Evolutionary conservation across 73 alveolate species (phyloP).

Genomic region (Stentor roeselii): DNA sequence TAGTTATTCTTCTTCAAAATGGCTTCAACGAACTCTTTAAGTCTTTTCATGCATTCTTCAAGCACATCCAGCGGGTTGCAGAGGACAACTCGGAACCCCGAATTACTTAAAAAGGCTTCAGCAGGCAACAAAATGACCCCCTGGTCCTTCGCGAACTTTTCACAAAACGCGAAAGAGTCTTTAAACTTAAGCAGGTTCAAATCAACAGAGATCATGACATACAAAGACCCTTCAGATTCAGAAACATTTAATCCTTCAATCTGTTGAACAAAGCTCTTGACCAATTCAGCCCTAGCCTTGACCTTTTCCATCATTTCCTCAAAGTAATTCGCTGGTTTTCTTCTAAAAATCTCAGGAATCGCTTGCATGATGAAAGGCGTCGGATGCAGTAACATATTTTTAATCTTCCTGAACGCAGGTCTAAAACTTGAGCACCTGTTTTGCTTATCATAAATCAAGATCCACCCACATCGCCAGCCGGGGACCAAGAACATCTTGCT

Average conservation of each 20-base stretch:
- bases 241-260: not conserved
- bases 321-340: not conserved
- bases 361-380: not conserved
- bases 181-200: not conserved
- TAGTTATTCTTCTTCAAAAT: too few relatives aligned
- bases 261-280: not conserved
- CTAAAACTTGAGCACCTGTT: too few relatives aligned
- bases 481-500: not conserved
- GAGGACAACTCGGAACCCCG: not conserved
- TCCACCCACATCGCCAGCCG: not conserved
- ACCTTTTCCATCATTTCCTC: not conserved
- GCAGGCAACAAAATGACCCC: constrained; percentile 3
- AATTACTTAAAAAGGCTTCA: not conserved
- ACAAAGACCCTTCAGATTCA: not conserved
- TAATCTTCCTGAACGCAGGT: too few relatives aligned
- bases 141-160: not conserved
- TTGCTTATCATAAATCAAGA: not conserved
- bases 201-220: not conserved
- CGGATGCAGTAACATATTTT: not conserved
- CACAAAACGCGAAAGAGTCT: not conserved
- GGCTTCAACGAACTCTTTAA: not conserved
- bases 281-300: not conserved
- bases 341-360: not conserved
- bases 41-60: not conserved
- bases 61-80: not conserved